A percentile compares a stretch with the other conserved stretches of the same genome.
Conservation (phyloP, 2,329 filamentous ascomycete genomes). For the Epichloe gansuensis region DNA sequence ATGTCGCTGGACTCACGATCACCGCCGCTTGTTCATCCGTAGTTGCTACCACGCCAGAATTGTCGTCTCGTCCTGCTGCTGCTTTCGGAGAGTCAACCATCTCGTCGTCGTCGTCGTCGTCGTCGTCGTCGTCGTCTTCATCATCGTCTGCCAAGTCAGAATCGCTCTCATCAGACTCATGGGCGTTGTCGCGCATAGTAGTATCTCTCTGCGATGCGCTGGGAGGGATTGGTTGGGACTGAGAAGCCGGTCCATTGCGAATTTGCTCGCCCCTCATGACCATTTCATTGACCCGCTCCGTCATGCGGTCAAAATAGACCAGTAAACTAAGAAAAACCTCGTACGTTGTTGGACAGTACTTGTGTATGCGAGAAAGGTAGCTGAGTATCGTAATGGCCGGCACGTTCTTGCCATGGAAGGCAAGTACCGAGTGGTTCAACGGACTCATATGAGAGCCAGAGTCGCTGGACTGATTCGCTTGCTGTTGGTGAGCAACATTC, state of each 20-base stretch:
- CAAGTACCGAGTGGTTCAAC: conserved; percentile 57
- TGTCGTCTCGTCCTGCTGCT: conserved; percentile 11
- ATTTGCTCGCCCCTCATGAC: conserved; percentile 55
- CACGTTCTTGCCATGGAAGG: conserved; percentile 96
- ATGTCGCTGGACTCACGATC: conserved; percentile 30
- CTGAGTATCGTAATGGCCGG: conserved; percentile 94
- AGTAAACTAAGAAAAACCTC: conserved; percentile 92
- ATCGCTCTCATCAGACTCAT: conserved; percentile 31
- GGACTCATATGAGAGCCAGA: conserved; percentile 48
- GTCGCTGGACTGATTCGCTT: conserved; percentile 35
- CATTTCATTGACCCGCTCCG: conserved; percentile 78
- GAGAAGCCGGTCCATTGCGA: conserved; percentile 17
- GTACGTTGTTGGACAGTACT: conserved; percentile 97
- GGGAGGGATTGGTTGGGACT: conserved; percentile 7
- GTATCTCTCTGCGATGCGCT: conserved; percentile 14
- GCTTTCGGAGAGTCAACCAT: conserved; percentile 19
- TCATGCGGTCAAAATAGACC: conserved; percentile 99
- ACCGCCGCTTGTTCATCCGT: conserved; percentile 13
- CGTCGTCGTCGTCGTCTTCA: conserved; percentile 34
- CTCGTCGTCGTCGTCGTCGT: conserved; percentile 24
- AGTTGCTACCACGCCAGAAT: conserved; percentile 10
- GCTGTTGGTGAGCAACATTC: conserved; percentile 45
- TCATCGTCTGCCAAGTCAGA: conserved; percentile 37
- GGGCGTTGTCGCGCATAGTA: conserved; percentile 15
- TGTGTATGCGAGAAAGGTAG: conserved; percentile 91